Percentiles rank a stretch among this genome's conserved stretches.
These are phyloP conservation scores for Striga asiatica DNA, from an alignment of 257 asterid genomes.

Conservation along the genomic window DNA sequence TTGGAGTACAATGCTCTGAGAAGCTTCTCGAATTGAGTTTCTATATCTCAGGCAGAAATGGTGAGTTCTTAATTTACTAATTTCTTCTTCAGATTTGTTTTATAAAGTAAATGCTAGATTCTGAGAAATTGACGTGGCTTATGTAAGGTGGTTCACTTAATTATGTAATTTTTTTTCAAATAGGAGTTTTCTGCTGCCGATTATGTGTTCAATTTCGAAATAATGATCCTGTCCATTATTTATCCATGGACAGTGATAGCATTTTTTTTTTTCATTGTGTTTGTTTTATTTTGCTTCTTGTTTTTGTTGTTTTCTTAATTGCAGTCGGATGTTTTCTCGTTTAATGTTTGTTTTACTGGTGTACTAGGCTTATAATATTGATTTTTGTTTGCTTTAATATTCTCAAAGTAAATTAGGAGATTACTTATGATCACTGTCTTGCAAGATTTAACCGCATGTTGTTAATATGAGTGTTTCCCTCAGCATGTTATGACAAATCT, in stretches of 20 bases:
- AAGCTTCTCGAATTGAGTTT: conserved; percentile 13
- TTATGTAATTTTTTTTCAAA: not conserved
- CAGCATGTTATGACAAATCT: not conserved
- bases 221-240: conserved; percentile 1
- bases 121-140: not conserved
- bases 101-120: not conserved
- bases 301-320: not conserved
- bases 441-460: not conserved
- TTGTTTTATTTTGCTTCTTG: not conserved
- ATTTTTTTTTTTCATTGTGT: not conserved
- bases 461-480: not conserved
- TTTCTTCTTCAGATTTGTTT: not conserved
- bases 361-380: not conserved
- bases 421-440: not conserved
- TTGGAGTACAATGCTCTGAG: conserved; percentile 1
- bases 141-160: not conserved
- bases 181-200: not conserved
- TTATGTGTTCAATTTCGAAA: not conserved
- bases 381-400: not conserved
- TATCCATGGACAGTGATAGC: conserved; percentile 4
- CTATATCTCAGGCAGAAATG: conserved; percentile 14
- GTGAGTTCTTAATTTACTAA: conserved; percentile 15
- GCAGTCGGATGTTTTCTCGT: not conserved
- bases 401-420: not conserved
- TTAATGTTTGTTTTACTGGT: not conserved